phyloP scores from a whole-genome alignment of 1,284 basidiomycete genomes.

The Irpex sp. region DNA sequence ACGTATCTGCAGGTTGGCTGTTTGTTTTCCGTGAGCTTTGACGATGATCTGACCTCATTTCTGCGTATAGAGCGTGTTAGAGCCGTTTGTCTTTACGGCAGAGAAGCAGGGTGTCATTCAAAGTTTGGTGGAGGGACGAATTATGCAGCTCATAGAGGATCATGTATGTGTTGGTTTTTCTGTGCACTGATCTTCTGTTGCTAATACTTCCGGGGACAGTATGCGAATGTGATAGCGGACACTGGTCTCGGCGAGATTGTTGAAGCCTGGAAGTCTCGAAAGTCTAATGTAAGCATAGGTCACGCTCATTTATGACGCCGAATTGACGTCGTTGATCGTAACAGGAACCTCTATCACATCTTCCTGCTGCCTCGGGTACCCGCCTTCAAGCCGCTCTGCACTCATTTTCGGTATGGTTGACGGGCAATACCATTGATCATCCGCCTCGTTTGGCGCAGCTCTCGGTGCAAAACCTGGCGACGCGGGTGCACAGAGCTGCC shows the following conservation, averaged over 20 bases:
- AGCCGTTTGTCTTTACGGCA: conserved; percentile 68
- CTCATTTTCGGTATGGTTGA: conserved; percentile 65
- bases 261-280: conserved; percentile 49
- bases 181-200: background rate
- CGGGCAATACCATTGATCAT: conserved; percentile 67
- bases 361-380: conserved; percentile 51
- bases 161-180: conserved; percentile 54
- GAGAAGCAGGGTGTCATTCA: conserved; percentile 57
- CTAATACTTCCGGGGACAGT: conserved; percentile 39
- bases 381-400: conserved; percentile 50
- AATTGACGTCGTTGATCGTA: background rate
- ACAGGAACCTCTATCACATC: conserved; percentile 67
- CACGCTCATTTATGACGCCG: background rate
- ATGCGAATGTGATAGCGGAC: conserved; percentile 63
- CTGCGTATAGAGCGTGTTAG: conserved; percentile 53
- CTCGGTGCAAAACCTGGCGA: conserved; percentile 59
- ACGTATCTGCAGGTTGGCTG: conserved; percentile 66
- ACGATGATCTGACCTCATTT: background rate
- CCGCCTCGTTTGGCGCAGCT: conserved; percentile 73
- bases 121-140: conserved; percentile 55
- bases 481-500: conserved; percentile 69
- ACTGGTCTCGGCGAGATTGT: conserved; percentile 69
- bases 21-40: background rate
- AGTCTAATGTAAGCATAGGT: conserved; percentile 42
- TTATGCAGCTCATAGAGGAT: conserved; percentile 66